These are phyloP conservation scores for Apium graveolens DNA, from an alignment of 129 eudicot species.

Conservation along the genomic window DNA sequence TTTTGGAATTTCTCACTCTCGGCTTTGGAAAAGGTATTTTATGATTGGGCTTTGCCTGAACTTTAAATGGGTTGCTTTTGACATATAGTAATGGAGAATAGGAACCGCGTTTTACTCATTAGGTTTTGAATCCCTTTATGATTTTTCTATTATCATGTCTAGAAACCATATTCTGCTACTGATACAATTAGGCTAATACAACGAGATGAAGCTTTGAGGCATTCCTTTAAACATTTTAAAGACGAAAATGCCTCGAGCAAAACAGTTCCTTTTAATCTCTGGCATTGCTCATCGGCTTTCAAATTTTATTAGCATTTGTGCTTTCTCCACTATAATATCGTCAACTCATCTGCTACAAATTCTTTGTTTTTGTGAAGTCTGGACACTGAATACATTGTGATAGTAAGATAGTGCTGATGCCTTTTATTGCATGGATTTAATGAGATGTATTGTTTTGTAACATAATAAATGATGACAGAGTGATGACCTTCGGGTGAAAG, in stretches of 20 bases:
- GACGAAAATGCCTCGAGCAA: background rate
- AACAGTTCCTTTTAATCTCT: background rate
- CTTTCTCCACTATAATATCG: background rate
- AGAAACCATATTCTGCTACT: background rate
- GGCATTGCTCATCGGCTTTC: background rate
- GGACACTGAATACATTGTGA: background rate
- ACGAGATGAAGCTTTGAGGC: background rate
- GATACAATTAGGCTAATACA: background rate
- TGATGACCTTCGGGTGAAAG: slow-evolving; percentile 63
- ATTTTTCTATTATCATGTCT: background rate
- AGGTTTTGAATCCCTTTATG: background rate
- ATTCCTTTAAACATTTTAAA: background rate
- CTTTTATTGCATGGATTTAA: background rate
- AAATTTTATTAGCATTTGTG: background rate
- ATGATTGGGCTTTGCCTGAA: background rate
- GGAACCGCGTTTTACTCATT: background rate
- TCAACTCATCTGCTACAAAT: background rate
- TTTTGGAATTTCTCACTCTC: background rate
- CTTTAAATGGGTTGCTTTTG: background rate
- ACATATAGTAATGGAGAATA: background rate
- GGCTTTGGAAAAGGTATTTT: background rate
- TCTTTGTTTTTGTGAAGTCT: background rate
- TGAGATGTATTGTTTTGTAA: background rate
- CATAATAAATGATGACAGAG: slow-evolving; percentile 26
- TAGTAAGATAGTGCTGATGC: background rate